Conservation (phyloP, 768 basidiomycete genomes). For the Harrya chromipes region DNA sequence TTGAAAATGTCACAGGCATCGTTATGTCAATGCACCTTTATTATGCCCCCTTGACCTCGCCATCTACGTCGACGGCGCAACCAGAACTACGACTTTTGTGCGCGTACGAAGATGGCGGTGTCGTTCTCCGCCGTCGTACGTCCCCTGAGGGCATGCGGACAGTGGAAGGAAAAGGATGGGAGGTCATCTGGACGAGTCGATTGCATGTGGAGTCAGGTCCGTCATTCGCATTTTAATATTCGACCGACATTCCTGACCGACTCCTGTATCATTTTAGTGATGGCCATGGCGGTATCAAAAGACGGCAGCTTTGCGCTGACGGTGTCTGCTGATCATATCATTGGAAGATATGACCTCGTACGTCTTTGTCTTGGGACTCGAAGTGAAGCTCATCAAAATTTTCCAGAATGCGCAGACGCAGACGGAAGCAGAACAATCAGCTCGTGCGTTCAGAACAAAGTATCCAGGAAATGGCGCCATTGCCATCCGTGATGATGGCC, state of each 20-base stretch:
- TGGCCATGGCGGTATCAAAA: constrained; percentile 76
- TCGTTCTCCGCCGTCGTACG: constrained; percentile 61
- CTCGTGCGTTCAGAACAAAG: constrained; percentile 54
- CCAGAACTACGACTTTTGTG: constrained; percentile 59
- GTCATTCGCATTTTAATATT: constrained; percentile 15
- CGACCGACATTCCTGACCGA: neutral
- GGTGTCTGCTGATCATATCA: constrained; percentile 81
- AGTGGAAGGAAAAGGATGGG: constrained; percentile 74
- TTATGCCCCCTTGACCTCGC: constrained; percentile 26
- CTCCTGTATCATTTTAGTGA: constrained; percentile 47
- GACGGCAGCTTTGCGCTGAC: constrained; percentile 63
- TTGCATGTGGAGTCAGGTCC: constrained; percentile 72
- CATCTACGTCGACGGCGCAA: constrained; percentile 30
- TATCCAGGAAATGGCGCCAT: constrained; percentile 77
- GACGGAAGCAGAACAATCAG: constrained; percentile 19
- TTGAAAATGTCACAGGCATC: constrained; percentile 51
- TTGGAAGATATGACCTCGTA: constrained; percentile 63
- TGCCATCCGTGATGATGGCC: constrained; percentile 71
- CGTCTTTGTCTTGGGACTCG: constrained; percentile 8
- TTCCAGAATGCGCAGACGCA: constrained; percentile 9
- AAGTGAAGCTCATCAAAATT: neutral
- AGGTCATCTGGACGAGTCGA: constrained; percentile 60
- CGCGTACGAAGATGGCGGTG: constrained; percentile 86
- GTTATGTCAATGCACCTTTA: constrained; percentile 87
- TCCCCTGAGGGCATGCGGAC: constrained; percentile 35